These are phyloP conservation scores for Xanthoconium separans DNA, from an alignment of 1,284 basidiomycete genomes.

Conservation along the genomic window DNA sequence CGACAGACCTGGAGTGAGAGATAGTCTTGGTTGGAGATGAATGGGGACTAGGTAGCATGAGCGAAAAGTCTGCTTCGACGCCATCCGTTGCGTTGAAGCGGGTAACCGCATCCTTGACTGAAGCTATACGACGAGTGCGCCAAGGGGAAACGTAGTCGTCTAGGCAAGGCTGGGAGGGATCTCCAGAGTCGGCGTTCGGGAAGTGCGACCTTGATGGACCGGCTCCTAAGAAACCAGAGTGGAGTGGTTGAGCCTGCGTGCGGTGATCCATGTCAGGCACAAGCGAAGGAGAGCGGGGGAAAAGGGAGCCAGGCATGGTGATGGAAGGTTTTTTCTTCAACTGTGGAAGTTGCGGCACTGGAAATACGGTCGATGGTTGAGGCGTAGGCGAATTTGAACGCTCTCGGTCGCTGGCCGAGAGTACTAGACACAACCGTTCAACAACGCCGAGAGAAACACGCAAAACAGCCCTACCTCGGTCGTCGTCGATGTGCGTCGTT, in stretches of 20 bases:
- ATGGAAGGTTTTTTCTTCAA: conserved; percentile 43
- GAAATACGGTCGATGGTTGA: conserved; percentile 20
- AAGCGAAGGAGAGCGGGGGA: conserved; percentile 66
- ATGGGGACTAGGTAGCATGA: conserved; percentile 36
- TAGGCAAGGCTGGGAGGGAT: conserved; percentile 24
- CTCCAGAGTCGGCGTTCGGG: not conserved
- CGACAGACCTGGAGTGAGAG: conserved; percentile 7
- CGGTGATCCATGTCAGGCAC: conserved; percentile 19
- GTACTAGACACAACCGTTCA: conserved; percentile 17
- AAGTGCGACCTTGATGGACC: conserved; percentile 18
- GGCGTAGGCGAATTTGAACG: conserved; percentile 24
- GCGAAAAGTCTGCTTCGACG: conserved; percentile 38
- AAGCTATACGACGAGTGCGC: conserved; percentile 30
- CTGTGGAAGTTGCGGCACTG: conserved; percentile 34
- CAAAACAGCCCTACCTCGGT: conserved; percentile 20
- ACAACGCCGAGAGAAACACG: not conserved
- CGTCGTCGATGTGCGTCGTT: conserved; percentile 5
- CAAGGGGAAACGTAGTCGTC: conserved; percentile 29
- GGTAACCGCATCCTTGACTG: conserved; percentile 44
- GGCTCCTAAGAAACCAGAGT: too few relatives aligned
- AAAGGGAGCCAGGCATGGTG: conserved; percentile 79
- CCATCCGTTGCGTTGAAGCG: conserved; percentile 39
- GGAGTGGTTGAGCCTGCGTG: too few relatives aligned
- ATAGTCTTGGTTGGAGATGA: conserved; percentile 27
- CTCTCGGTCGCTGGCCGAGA: conserved; percentile 25